Evolutionary conservation across 1,139 yeast genomes (phyloP), one percentile per base, ranked within the genome.

Genomic region (Nadsonia commutata): DNA sequence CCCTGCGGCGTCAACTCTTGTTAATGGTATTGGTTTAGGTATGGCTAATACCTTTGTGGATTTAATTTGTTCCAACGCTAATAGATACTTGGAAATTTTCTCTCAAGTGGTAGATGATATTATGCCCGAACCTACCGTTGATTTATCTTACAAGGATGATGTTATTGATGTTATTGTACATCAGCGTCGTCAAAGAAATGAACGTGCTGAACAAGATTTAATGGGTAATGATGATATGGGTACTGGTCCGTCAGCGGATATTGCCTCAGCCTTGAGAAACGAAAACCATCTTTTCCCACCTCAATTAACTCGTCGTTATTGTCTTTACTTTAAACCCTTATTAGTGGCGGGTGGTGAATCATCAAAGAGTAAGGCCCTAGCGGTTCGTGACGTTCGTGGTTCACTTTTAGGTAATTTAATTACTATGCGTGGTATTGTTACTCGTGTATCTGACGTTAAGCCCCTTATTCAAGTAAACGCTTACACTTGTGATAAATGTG

Each of bases 401-500:
- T 67, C 71, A 40, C 78, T 76, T 50, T 72, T 93, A 43, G 99
- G 99, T 38, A 78, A 81, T 53, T 72, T 83, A 51, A 81, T 93
- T 54, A 88, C 96, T 0, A 81, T 88, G 3, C 70, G 95, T 52
- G 99, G 98, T 43, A 90, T 93, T 52, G 86, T 90, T 41, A 90
- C 97, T 16, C 72, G 98, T 53, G 96, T 88, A 2, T 80, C 95
- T 1, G 98, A 93, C 59, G 98, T 93, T 41, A 90, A 88, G 62
- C 99, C 99, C 4, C 71, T 85, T 6, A 85, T 90, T 7, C 70
- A 76, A 50, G 96, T 90, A 46, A 85, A 82, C 54, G 98, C 98
- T 0, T 93, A 90, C 59, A 84, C 97, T 3, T 93, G 99, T 66
- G 98, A 93, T 61, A 82, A 83, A 55, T 93, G 99, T 69, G 99